Evolutionary conservation across 768 basidiomycete species (phyloP).

Genomic region (Xerocomellus dryophilus): DNA sequence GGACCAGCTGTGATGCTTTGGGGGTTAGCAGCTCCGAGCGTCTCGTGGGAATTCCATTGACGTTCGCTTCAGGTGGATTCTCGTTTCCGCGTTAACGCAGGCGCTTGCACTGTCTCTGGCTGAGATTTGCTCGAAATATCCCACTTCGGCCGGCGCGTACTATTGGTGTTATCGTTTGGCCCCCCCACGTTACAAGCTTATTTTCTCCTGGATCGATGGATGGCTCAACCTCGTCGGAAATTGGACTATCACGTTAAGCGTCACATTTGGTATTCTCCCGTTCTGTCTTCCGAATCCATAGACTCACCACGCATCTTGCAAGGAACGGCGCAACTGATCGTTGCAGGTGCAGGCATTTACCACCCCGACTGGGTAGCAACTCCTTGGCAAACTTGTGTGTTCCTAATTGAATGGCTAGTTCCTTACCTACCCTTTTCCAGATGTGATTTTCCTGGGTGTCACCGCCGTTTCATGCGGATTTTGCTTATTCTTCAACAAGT

Average conservation of each 20-base stretch:
- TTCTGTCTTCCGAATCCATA: not conserved
- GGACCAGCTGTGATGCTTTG: conserved; percentile 57
- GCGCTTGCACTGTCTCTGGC: conserved; percentile 52
- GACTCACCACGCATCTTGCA: conserved; percentile 1
- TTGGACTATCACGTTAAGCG: conserved; percentile 66
- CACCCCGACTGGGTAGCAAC: conserved; percentile 56
- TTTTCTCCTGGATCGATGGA: conserved; percentile 64
- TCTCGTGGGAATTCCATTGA: not conserved
- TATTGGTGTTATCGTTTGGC: conserved; percentile 67
- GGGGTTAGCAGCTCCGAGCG: conserved; percentile 40
- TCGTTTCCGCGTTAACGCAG: conserved; percentile 48
- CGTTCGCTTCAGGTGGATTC: conserved; percentile 40
- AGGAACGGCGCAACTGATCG: conserved; percentile 58
- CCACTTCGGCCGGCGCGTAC: conserved; percentile 59
- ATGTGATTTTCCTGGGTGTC: conserved; percentile 57
- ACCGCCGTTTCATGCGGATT: conserved; percentile 45
- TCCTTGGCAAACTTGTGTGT: conserved; percentile 58
- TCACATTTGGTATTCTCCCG: conserved; percentile 47
- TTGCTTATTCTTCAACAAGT: conserved; percentile 55
- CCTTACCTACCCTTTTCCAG: conserved; percentile 23
- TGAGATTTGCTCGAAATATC: conserved; percentile 59
- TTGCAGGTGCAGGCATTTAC: conserved; percentile 58
- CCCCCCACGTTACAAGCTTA: conserved; percentile 46
- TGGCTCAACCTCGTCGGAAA: conserved; percentile 69
- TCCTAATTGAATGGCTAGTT: not conserved